Conservation (phyloP, 2,329 filamentous ascomycete species). For the Epichloe bromicola region DNA sequence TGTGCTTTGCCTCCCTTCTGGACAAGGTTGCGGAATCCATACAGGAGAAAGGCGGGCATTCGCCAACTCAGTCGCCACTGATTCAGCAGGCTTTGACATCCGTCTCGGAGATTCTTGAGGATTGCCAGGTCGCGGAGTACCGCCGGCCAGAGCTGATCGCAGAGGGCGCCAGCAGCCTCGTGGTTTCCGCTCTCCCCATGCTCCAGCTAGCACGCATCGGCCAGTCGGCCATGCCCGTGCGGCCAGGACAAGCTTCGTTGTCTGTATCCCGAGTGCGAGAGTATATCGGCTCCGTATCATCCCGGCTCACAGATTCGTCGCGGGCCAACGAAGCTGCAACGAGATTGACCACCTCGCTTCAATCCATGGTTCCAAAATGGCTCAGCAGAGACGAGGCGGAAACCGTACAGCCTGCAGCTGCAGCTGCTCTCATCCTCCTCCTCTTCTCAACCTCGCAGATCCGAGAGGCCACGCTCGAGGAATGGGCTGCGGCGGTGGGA, state of each 20-base stretch:
- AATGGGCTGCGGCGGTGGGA: slow-evolving; percentile 34
- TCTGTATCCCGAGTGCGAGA: slow-evolving; percentile 9
- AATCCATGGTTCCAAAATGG: slow-evolving; percentile 29
- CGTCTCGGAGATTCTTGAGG: slow-evolving; percentile 24
- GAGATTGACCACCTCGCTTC: slow-evolving; percentile 15
- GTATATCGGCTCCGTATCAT: slow-evolving; percentile 12
- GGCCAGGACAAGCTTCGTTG: slow-evolving; percentile 14
- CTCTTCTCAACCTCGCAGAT: slow-evolving; percentile 26
- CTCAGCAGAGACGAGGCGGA: slow-evolving; percentile 38
- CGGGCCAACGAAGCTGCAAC: slow-evolving; percentile 5
- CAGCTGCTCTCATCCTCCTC: slow-evolving; percentile 37
- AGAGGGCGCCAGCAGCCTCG: slow-evolving; percentile 45
- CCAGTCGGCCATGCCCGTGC: slow-evolving; percentile 3
- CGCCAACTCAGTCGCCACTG: slow-evolving; percentile 9
- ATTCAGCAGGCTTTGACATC: slow-evolving; percentile 17
- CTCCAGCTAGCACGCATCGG: slow-evolving; percentile 25
- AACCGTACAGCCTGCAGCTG: slow-evolving; percentile 34
- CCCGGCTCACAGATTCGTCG: slow-evolving; percentile 7
- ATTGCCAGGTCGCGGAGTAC: slow-evolving; percentile 29
- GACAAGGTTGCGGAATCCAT: slow-evolving; percentile 29
- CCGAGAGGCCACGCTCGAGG: slow-evolving; percentile 26
- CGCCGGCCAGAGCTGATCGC: slow-evolving; percentile 52
- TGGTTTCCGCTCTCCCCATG: slow-evolving; percentile 38
- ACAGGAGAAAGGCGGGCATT: slow-evolving; percentile 5
- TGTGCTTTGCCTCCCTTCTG: slow-evolving; percentile 47